phyloP scores from a whole-genome alignment of 768 basidiomycete genomes.

The Myochromella boudieri region DNA sequence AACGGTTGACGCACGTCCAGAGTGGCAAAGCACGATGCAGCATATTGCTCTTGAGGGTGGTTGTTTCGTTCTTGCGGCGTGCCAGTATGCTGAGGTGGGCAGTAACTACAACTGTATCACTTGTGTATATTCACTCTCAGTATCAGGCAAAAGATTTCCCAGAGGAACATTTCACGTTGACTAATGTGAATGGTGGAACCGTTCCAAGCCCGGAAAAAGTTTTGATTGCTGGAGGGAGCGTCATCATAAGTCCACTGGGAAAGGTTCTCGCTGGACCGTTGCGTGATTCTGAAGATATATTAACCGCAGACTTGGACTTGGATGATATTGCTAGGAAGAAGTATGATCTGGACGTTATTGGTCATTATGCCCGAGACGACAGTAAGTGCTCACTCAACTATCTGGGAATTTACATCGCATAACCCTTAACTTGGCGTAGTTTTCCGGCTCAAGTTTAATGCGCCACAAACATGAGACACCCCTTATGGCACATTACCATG shows the following conservation, averaged over 20 bases:
- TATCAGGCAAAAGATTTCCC: slow-evolving; percentile 47
- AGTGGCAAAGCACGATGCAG: slow-evolving; percentile 57
- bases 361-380: slow-evolving; percentile 62
- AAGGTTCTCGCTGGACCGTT: slow-evolving; percentile 60
- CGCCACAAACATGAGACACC: background rate
- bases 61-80: slow-evolving; percentile 66
- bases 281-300: slow-evolving; percentile 47
- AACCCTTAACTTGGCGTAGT: slow-evolving; percentile 1
- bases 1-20: slow-evolving; percentile 58
- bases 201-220: slow-evolving; percentile 43
- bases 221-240: slow-evolving; percentile 62
- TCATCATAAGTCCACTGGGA: slow-evolving; percentile 61
- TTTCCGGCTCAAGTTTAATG: slow-evolving; percentile 15
- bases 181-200: slow-evolving; percentile 18
- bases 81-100: slow-evolving; percentile 49
- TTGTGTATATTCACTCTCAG: background rate
- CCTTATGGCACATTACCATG: background rate
- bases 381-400: slow-evolving; percentile 38
- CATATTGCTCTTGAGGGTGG: slow-evolving; percentile 70
- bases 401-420: background rate
- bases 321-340: slow-evolving; percentile 57
- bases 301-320: slow-evolving; percentile 59
- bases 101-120: background rate
- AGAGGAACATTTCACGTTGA: slow-evolving; percentile 40
- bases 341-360: slow-evolving; percentile 61